Conservation (phyloP, 1,139 yeast genomes). For the Candida tropicalis region DNA sequence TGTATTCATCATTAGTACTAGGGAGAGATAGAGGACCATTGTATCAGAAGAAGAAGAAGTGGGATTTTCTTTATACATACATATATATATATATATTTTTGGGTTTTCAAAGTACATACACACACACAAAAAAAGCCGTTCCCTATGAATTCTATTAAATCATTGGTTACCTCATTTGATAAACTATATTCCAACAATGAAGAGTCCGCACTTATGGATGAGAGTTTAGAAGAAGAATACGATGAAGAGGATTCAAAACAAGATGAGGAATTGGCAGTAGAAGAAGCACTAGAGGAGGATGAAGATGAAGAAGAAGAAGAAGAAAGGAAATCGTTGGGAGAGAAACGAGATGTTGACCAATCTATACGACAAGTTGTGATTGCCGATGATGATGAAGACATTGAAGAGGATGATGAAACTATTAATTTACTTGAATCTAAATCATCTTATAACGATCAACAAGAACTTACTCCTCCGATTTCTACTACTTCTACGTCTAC, state of each 20-base stretch:
- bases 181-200: conserved; percentile 27
- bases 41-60: too few relatives aligned
- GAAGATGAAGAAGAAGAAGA: conserved; percentile 15
- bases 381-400: not conserved
- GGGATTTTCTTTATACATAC: too few relatives aligned
- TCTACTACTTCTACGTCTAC: too few relatives aligned
- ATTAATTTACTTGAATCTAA: not conserved
- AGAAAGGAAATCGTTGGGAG: not conserved
- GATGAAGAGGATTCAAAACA: conserved; percentile 13
- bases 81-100: too few relatives aligned
- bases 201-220: conserved; percentile 4
- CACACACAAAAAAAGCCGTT: not conserved
- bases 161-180: conserved; percentile 41
- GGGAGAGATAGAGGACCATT: too few relatives aligned
- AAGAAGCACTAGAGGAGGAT: conserved; percentile 21
- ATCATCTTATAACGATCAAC: not conserved
- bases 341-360: not conserved
- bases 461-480: not conserved
- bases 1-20: too few relatives aligned
- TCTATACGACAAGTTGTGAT: conserved; percentile 4
- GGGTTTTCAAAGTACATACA: not conserved
- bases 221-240: conserved; percentile 10
- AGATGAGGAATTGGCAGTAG: conserved; percentile 16
- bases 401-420: not conserved
- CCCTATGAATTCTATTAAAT: conserved; percentile 41